phyloP scores from a whole-genome alignment of 768 basidiomycete species.

The Amanita exitialis region DNA sequence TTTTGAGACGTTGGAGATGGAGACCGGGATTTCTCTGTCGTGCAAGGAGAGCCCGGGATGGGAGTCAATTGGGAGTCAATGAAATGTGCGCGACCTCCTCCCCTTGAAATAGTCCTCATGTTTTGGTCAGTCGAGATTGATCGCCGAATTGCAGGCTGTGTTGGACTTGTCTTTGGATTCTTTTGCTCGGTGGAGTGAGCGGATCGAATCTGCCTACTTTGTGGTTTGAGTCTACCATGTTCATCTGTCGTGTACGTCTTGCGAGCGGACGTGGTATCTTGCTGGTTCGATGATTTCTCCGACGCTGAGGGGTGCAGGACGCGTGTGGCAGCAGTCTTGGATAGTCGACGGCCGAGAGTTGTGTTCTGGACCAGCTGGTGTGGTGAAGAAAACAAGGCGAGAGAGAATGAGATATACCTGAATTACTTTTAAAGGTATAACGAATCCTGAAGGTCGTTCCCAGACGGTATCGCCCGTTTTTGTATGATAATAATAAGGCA shows the following conservation, averaged over 20 bases:
- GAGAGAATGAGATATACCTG: conserved; percentile 39
- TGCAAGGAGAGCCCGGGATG: conserved; percentile 61
- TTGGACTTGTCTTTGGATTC: neutral
- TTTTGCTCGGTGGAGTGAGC: neutral
- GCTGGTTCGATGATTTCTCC: conserved; percentile 14
- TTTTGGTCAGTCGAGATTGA: conserved; percentile 20
- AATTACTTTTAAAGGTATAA: conserved; percentile 83
- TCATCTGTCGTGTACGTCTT: conserved; percentile 26
- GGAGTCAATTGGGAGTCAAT: conserved; percentile 41
- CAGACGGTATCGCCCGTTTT: conserved; percentile 87
- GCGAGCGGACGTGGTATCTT: conserved; percentile 18
- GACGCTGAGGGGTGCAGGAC: conserved; percentile 26
- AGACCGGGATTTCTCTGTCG: conserved; percentile 50
- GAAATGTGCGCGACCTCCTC: conserved; percentile 3
- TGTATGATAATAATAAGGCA: conserved; percentile 93
- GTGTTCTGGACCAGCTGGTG: conserved; percentile 41
- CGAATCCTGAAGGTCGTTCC: conserved; percentile 83
- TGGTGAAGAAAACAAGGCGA: conserved; percentile 3
- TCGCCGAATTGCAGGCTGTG: conserved; percentile 17
- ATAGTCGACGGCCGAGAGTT: conserved; percentile 60
- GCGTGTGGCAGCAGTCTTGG: conserved; percentile 38
- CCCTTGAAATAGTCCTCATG: neutral
- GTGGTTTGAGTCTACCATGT: conserved; percentile 14
- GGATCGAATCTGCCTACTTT: conserved; percentile 17
- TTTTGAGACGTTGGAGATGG: conserved; percentile 32